Percentiles rank a stretch among this genome's conserved stretches.
Conservation (phyloP, 2,329 filamentous ascomycete species). For the Endothia cerciana region DNA sequence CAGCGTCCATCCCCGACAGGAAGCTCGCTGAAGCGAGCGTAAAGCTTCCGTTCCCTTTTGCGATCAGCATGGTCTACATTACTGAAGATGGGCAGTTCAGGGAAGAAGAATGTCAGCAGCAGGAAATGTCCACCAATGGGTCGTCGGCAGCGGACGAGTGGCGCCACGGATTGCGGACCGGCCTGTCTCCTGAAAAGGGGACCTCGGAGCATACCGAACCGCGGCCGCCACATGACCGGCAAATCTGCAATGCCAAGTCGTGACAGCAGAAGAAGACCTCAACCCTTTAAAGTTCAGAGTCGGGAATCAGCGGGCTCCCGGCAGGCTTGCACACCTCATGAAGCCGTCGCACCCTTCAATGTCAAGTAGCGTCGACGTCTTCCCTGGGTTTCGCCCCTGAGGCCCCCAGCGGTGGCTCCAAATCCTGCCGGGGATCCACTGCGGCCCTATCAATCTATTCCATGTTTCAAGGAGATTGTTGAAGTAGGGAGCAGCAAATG, state of each 20-base stretch:
- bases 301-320: neutral
- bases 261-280: neutral
- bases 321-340: neutral
- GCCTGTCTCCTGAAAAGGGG: conserved; percentile 9
- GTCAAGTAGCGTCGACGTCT: neutral
- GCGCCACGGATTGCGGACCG: conserved; percentile 22
- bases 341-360: neutral
- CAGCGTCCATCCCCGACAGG: neutral
- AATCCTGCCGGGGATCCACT: conserved; percentile 1
- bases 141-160: neutral
- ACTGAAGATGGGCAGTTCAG: neutral
- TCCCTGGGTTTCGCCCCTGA: neutral
- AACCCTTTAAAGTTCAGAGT: neutral
- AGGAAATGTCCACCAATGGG: conserved; percentile 27
- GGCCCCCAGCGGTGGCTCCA: neutral
- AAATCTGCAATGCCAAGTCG: neutral
- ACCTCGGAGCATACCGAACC: conserved; percentile 13
- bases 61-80: neutral
- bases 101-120: neutral
- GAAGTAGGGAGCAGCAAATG: neutral
- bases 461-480: conserved; percentile 20
- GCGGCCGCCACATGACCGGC: neutral
- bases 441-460: conserved; percentile 2
- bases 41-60: conserved; percentile 8
- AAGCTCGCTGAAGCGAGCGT: neutral